A percentile compares a stretch with the other conserved stretches of the same genome.
phyloP scores from a whole-genome alignment of 2,329 filamentous ascomycete genomes.

The Xylariomycetidae sp. region DNA sequence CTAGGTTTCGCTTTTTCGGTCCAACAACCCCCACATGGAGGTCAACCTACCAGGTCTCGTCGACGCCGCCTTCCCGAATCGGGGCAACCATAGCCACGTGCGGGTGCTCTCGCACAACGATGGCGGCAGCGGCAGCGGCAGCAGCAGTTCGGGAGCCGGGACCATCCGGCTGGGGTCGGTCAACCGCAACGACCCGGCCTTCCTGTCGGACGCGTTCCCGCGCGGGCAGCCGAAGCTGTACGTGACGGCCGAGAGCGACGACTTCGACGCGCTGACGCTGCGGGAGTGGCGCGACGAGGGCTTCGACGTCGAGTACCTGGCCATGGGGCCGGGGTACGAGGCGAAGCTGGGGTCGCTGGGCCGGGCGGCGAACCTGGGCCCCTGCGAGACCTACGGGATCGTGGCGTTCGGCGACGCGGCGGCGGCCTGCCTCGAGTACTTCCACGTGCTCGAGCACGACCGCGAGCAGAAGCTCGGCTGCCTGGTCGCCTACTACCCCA shows the following conservation, averaged over 20 bases:
- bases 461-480: slow-evolving; percentile 35
- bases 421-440: slow-evolving; percentile 36
- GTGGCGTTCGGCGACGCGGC: slow-evolving; percentile 40
- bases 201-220: slow-evolving; percentile 36
- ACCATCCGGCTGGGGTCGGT: too few species aligned
- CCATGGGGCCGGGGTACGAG: slow-evolving; percentile 32
- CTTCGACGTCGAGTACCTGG: slow-evolving; percentile 36
- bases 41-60: slow-evolving; percentile 25
- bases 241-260: slow-evolving; percentile 35
- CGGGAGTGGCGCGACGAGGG: slow-evolving; percentile 36
- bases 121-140: too few species aligned
- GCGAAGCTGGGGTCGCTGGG: slow-evolving; percentile 28
- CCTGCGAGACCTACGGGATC: slow-evolving; percentile 39
- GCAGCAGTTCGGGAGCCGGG: too few species aligned
- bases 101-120: slow-evolving; percentile 19
- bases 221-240: slow-evolving; percentile 33
- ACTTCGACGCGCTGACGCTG: slow-evolving; percentile 34
- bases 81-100: slow-evolving; percentile 14
- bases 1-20: too few species aligned
- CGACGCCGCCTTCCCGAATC: slow-evolving; percentile 20
- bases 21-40: slow-evolving; percentile 15
- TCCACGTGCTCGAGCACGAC: slow-evolving; percentile 39
- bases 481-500: slow-evolving; percentile 40
- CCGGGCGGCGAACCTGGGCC: slow-evolving; percentile 25
- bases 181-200: slow-evolving; percentile 35